Conservation (phyloP, 1,284 basidiomycete genomes). For the Ceratobasidium sp. region DNA sequence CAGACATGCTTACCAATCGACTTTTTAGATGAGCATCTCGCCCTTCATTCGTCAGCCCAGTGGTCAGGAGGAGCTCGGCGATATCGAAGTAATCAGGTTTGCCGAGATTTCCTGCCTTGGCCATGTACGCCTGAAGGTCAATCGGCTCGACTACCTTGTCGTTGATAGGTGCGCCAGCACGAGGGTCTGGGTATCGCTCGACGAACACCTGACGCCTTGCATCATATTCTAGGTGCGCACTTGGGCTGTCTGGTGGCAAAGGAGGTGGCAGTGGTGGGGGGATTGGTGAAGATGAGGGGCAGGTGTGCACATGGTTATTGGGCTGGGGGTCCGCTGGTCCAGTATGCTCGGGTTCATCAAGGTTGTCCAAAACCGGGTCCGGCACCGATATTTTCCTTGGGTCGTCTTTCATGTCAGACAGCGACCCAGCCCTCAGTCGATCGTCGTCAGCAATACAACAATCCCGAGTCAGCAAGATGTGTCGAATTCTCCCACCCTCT, state of each 20-base stretch:
- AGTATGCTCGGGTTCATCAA: too few species aligned
- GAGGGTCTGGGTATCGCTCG: background rate
- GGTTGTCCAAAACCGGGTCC: too few species aligned
- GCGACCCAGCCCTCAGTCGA: background rate
- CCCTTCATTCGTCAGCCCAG: conserved; percentile 1
- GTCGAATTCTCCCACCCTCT: background rate
- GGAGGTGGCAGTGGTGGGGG: background rate
- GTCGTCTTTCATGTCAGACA: background rate
- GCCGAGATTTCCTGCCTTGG: background rate
- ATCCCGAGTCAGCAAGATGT: background rate
- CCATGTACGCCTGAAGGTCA: conserved; percentile 23
- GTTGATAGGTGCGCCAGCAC: conserved; percentile 13
- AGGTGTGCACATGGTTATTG: background rate
- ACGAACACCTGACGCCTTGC: conserved; percentile 1
- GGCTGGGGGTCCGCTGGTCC: too few species aligned
- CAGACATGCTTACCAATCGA: background rate
- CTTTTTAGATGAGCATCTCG: conserved; percentile 14
- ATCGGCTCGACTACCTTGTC: background rate
- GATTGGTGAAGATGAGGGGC: background rate
- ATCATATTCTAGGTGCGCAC: background rate
- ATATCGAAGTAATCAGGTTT: background rate
- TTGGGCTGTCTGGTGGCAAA: background rate
- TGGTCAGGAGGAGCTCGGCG: conserved; percentile 23
- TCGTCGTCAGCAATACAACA: background rate
- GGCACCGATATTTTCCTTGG: background rate